A percentile compares a stretch with the other conserved stretches of the same genome.
Evolutionary conservation across 495 filamentous ascomycete species (phyloP).

Genomic region (Hamigera avellanea): DNA sequence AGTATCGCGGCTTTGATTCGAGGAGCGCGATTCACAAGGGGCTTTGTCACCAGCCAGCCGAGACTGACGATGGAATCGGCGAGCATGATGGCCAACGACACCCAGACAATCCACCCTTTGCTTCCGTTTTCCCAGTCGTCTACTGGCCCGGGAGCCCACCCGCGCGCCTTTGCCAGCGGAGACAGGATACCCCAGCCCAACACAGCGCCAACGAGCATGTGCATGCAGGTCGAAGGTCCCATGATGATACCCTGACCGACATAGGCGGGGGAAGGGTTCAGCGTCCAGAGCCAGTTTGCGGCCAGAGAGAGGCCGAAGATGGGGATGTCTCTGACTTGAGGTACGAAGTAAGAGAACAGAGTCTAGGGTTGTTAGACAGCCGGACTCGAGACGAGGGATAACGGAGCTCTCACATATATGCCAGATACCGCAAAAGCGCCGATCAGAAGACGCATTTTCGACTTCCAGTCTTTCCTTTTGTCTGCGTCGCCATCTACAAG

Average conservation of each 20-base stretch:
- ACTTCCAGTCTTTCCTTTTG: slow-evolving; percentile 44
- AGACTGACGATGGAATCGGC: slow-evolving; percentile 84
- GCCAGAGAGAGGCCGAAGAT: slow-evolving; percentile 70
- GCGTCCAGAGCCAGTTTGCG: slow-evolving; percentile 80
- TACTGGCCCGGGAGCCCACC: slow-evolving; percentile 84
- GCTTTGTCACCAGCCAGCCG: slow-evolving; percentile 61
- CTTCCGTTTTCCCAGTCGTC: slow-evolving; percentile 80
- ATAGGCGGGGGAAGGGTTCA: slow-evolving; percentile 93
- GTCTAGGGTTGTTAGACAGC: slow-evolving; percentile 37
- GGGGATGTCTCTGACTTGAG: slow-evolving; percentile 71
- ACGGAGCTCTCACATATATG: slow-evolving; percentile 29
- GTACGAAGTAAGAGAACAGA: slow-evolving; percentile 84
- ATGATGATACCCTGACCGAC: slow-evolving; percentile 74
- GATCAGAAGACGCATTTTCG: slow-evolving; percentile 47
- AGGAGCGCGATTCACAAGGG: slow-evolving; percentile 35
- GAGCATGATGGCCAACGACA: slow-evolving; percentile 92
- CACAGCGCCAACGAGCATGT: slow-evolving; percentile 89
- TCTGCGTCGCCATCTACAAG: slow-evolving; percentile 17
- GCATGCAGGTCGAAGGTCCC: slow-evolving; percentile 79
- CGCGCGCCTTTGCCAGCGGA: slow-evolving; percentile 69
- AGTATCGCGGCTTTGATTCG: slow-evolving; percentile 18
- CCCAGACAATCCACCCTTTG: slow-evolving; percentile 98
- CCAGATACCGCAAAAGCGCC: slow-evolving; percentile 48
- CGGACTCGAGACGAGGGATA: too few relatives aligned
- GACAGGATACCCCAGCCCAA: slow-evolving; percentile 88